A percentile compares a stretch with the other conserved stretches of the same genome.
These are phyloP conservation scores for Neurospora sp. DNA, from an alignment of 2,329 filamentous ascomycete genomes.

Conservation along the genomic window DNA sequence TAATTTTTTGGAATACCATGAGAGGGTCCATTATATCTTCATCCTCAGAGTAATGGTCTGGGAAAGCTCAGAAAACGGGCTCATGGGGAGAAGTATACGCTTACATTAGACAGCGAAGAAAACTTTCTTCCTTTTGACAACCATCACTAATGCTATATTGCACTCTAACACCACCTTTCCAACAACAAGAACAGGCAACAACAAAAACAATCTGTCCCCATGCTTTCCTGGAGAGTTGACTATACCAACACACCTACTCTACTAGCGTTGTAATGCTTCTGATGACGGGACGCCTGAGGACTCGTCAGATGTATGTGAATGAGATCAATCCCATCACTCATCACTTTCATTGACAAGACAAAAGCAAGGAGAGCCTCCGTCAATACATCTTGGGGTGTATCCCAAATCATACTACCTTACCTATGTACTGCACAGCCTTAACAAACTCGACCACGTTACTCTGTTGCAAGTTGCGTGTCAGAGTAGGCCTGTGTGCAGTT, in stretches of 20 bases:
- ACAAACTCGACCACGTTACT: not conserved
- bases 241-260: not conserved
- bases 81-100: not conserved
- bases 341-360: not conserved
- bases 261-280: not conserved
- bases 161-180: not conserved
- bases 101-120: not conserved
- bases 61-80: not conserved
- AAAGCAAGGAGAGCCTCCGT: not conserved
- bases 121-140: not conserved
- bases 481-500: not conserved
- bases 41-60: not conserved
- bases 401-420: not conserved
- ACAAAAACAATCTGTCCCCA: not conserved
- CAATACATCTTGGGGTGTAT: not conserved
- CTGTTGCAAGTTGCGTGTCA: not conserved
- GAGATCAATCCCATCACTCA: not conserved
- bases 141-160: not conserved
- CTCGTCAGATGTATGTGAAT: not conserved
- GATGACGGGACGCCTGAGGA: not conserved
- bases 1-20: not conserved
- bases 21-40: not conserved
- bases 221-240: not conserved
- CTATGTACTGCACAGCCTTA: not conserved
- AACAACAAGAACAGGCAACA: not conserved